These are phyloP conservation scores for Helminthosporium solani DNA, from an alignment of 2,329 filamentous ascomycete species.

Conservation along the genomic window DNA sequence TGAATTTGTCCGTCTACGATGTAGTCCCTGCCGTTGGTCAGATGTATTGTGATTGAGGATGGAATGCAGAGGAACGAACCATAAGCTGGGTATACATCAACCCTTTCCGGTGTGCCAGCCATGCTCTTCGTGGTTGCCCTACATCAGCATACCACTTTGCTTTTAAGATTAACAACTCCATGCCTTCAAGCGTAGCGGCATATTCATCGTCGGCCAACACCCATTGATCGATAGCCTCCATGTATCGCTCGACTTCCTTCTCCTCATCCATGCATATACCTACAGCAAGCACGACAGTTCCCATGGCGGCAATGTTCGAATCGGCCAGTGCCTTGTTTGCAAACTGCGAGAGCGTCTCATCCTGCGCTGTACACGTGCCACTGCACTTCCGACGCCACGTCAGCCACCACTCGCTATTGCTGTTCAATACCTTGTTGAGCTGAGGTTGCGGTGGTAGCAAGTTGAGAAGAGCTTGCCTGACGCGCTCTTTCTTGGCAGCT, in stretches of 20 bases:
- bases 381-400: constrained; percentile 46
- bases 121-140: constrained; percentile 57
- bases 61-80: constrained; percentile 30
- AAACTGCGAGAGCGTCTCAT: constrained; percentile 43
- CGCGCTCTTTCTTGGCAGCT: constrained; percentile 37
- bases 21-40: constrained; percentile 37
- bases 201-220: constrained; percentile 54
- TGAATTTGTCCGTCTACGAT: constrained; percentile 39
- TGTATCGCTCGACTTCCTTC: constrained; percentile 48
- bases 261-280: constrained; percentile 44
- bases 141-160: constrained; percentile 57
- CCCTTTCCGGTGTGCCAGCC: constrained; percentile 54
- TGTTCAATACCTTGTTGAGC: constrained; percentile 34
- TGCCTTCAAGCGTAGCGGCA: constrained; percentile 52
- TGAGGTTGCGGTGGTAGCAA: constrained; percentile 39
- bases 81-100: constrained; percentile 56
- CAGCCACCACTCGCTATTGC: constrained; percentile 46
- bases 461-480: constrained; percentile 37
- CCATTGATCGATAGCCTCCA: constrained; percentile 50
- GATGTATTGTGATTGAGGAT: background rate
- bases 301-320: constrained; percentile 44
- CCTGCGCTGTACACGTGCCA: constrained; percentile 41
- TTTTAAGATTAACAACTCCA: constrained; percentile 55
- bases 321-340: constrained; percentile 48
- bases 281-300: constrained; percentile 39